A percentile compares a stretch with the other conserved stretches of the same genome.
Conservation (phyloP, 352 stramenopile genomes). For the Albugo laibachii region DNA sequence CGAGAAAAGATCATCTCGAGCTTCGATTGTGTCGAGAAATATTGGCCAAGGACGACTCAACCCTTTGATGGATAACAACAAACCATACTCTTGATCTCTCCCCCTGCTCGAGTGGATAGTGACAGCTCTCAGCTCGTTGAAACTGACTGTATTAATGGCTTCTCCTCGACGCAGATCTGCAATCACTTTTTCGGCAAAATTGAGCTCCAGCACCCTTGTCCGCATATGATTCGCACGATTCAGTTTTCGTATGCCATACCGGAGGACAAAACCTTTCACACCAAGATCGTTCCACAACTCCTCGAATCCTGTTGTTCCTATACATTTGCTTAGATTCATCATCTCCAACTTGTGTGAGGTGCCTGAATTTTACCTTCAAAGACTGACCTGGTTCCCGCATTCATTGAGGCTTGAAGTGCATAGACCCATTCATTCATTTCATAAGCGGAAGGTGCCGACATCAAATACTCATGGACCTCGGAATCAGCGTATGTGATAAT, state of each 20-base stretch:
- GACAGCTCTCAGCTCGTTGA: slow-evolving; percentile 32
- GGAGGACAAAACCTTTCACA: slow-evolving; percentile 63
- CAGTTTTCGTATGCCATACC: slow-evolving; percentile 66
- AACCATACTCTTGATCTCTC: slow-evolving; percentile 31
- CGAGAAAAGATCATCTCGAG: slow-evolving; percentile 43
- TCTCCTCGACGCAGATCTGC: slow-evolving; percentile 59
- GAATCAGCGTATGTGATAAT: slow-evolving; percentile 58
- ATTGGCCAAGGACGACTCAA: slow-evolving; percentile 49
- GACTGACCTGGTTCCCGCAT: slow-evolving; percentile 47
- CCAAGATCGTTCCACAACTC: slow-evolving; percentile 57
- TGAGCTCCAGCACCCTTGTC: slow-evolving; percentile 67
- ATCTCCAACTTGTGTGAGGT: neutral
- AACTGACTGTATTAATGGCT: slow-evolving; percentile 53
- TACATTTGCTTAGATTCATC: slow-evolving; percentile 1
- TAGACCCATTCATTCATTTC: slow-evolving; percentile 71
- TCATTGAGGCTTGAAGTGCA: slow-evolving; percentile 65
- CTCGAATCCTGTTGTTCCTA: slow-evolving; percentile 28
- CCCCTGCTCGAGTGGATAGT: slow-evolving; percentile 4
- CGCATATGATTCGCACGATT: slow-evolving; percentile 60
- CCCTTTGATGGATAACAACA: slow-evolving; percentile 47
- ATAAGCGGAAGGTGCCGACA: slow-evolving; percentile 43
- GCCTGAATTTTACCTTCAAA: slow-evolving; percentile 27
- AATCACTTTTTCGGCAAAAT: slow-evolving; percentile 73
- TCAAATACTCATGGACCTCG: slow-evolving; percentile 33
- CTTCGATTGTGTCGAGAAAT: slow-evolving; percentile 52